Evolutionary conservation across 2,329 filamentous ascomycete genomes (phyloP).

Genomic region (Magnaporthiopsis poae): DNA sequence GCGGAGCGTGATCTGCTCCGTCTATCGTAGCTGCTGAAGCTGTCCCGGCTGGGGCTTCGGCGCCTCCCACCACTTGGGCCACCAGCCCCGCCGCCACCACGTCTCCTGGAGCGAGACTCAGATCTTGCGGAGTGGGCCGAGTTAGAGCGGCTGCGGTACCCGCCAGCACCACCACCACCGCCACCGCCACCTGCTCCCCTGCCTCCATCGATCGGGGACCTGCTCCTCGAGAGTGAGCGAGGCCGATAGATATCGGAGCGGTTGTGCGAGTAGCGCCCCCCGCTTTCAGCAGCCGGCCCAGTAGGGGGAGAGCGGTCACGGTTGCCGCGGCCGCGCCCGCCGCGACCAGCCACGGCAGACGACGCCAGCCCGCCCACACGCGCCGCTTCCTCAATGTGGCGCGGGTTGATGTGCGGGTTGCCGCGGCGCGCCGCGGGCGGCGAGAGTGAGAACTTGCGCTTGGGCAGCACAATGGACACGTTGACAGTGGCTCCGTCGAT

Average conservation of each 20-base stretch:
- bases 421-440: constrained; percentile 62
- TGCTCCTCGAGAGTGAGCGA: constrained; percentile 43
- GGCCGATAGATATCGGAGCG: constrained; percentile 53
- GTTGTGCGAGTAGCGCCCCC: neutral
- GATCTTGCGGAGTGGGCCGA: constrained; percentile 26
- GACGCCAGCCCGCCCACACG: constrained; percentile 6
- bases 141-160: constrained; percentile 35
- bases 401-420: constrained; percentile 44
- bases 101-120: constrained; percentile 22
- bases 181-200: constrained; percentile 7
- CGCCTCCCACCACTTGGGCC: constrained; percentile 21
- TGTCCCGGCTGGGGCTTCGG: constrained; percentile 40
- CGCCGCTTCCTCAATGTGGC: constrained; percentile 22
- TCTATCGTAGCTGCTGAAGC: constrained; percentile 33
- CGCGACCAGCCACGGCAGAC: constrained; percentile 16
- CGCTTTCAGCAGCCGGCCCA: constrained; percentile 11
- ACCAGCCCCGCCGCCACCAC: constrained; percentile 15
- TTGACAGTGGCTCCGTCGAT: constrained; percentile 73
- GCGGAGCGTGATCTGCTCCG: constrained; percentile 18
- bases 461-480: constrained; percentile 79
- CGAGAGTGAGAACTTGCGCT: constrained; percentile 69
- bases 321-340: constrained; percentile 30
- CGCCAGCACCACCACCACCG: constrained; percentile 12
- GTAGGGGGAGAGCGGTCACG: constrained; percentile 23
- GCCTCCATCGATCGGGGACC: constrained; percentile 26